Percentiles rank a stretch among this genome's conserved stretches.
Evolutionary conservation across 1,284 basidiomycete species (phyloP).

Genomic region (Cryptococcus depauperatus): DNA sequence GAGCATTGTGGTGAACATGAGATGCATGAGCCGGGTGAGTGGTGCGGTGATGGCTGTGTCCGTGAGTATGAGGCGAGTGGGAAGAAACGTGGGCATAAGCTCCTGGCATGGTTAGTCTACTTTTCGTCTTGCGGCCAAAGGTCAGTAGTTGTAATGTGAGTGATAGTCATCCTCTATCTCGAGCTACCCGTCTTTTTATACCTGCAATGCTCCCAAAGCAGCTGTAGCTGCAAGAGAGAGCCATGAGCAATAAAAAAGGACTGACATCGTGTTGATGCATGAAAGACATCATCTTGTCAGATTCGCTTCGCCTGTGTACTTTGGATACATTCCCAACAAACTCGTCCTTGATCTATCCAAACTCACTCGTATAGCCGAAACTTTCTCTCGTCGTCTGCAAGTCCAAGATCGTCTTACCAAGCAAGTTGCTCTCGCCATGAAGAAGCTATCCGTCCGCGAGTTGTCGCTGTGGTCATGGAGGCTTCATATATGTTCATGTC

Average conservation of each 20-base stretch:
- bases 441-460: constrained; percentile 92
- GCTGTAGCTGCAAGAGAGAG: too few species aligned
- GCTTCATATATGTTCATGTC: constrained; percentile 98
- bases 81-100: background rate
- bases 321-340: constrained; percentile 92
- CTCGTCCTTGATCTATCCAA: constrained; percentile 96
- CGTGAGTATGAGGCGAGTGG: background rate
- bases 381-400: constrained; percentile 88
- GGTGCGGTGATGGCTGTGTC: too few species aligned
- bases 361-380: constrained; percentile 94
- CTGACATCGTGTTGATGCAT: too few species aligned
- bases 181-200: background rate
- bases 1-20: constrained; percentile 6
- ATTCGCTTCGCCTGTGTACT: too few species aligned
- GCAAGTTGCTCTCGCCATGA: constrained; percentile 96
- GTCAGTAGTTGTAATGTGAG: background rate
- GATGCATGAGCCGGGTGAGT: background rate
- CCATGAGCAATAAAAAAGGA: too few species aligned
- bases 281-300: too few species aligned
- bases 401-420: constrained; percentile 97
- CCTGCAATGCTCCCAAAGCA: too few species aligned
- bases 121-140: background rate
- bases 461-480: constrained; percentile 98
- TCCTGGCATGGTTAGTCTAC: background rate
- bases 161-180: background rate